These are phyloP conservation scores for Stereocaulon alpinum DNA, from an alignment of 495 filamentous ascomycete species.

Conservation along the genomic window DNA sequence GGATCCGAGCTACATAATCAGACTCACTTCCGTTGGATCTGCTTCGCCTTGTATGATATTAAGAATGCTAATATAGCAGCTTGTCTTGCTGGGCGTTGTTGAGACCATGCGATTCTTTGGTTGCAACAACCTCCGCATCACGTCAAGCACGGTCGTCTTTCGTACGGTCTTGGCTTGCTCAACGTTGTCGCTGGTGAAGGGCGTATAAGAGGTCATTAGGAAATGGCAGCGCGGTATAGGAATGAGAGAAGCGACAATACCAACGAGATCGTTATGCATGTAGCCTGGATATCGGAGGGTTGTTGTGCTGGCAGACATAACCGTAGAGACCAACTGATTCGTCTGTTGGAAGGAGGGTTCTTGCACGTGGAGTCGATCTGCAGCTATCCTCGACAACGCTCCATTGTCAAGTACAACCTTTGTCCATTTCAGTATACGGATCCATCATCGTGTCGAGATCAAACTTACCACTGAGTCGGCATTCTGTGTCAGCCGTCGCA, in stretches of 20 bases:
- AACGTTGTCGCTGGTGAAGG: slow-evolving; percentile 90
- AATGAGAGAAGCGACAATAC: slow-evolving; percentile 90
- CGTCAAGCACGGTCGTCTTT: slow-evolving; percentile 94
- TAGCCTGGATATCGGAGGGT: slow-evolving; percentile 95
- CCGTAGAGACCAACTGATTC: slow-evolving; percentile 93
- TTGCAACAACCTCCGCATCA: slow-evolving; percentile 90
- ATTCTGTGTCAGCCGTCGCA: slow-evolving; percentile 86
- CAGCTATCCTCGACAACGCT: slow-evolving; percentile 84
- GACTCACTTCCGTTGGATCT: slow-evolving; percentile 77
- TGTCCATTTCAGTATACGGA: slow-evolving; percentile 27
- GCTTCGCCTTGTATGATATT: slow-evolving; percentile 99
- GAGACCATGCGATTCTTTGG: slow-evolving; percentile 99
- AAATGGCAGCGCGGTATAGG: slow-evolving; percentile 96
- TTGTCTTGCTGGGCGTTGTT: slow-evolving; percentile 87
- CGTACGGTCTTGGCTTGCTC: slow-evolving; percentile 94
- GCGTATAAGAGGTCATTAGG: slow-evolving; percentile 95
- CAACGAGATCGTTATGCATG: slow-evolving; percentile 98
- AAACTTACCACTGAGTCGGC: slow-evolving; percentile 75
- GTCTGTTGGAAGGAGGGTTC: slow-evolving; percentile 93
- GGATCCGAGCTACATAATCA: neutral
- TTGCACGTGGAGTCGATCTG: slow-evolving; percentile 86
- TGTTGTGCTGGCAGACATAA: slow-evolving; percentile 97
- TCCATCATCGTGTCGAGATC: slow-evolving; percentile 5
- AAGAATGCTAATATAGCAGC: slow-evolving; percentile 96
- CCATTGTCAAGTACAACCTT: slow-evolving; percentile 89